Evolutionary conservation across 2,329 filamentous ascomycete species (phyloP), one percentile per base, ranked within the genome.

Genomic region (Pseudogymnoascus sp.): DNA sequence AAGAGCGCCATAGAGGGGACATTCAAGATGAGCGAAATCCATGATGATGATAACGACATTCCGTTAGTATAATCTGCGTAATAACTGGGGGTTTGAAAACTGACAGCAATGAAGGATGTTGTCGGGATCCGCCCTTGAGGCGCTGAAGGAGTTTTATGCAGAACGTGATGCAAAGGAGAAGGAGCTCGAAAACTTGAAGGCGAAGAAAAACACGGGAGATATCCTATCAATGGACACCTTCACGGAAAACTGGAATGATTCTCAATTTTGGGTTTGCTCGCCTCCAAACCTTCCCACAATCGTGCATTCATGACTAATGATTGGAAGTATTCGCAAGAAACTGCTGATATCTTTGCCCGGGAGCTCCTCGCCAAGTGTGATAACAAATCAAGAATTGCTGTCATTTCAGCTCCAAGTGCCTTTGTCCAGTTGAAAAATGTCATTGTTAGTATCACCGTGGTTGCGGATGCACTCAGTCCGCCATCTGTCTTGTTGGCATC

Each of bases 231-330:
- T 93, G 84, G 85, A 89, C 31, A 79, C 83, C 1, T 95, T 93
- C 71, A 80, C 81, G 1, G 90, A 93, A 75, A 88, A 93, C 75
- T 95, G 90, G 90, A 90, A 93, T 72, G 84, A 88, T 71, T 89
- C 85, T 67, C 90, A 93, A 76, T 95, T 95, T 72, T 95, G 90
- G 90, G 87, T 90, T 79, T 41, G 80, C 73, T 21, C 31, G 36
- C 61, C n/a, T 37, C 41, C 8, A 28, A 28, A 13, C 23, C 16
- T 3, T 39, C n/a, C 61, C 23, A 41, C 19, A 23, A 60, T 41
- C 60, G 39, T 60, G 45, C 14, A 62, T 31, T 34, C 43, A 36
- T 31, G 36, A 34, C 36, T 36, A 31, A 25, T 36, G 51, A 3
- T 3, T 19, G 36, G 16, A 60, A 89, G 87, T 92, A 91, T 73